Evolutionary conservation across 1,284 basidiomycete species (phyloP), one percentile per base, ranked within the genome.

Genomic region (Moniliophthora roreri): DNA sequence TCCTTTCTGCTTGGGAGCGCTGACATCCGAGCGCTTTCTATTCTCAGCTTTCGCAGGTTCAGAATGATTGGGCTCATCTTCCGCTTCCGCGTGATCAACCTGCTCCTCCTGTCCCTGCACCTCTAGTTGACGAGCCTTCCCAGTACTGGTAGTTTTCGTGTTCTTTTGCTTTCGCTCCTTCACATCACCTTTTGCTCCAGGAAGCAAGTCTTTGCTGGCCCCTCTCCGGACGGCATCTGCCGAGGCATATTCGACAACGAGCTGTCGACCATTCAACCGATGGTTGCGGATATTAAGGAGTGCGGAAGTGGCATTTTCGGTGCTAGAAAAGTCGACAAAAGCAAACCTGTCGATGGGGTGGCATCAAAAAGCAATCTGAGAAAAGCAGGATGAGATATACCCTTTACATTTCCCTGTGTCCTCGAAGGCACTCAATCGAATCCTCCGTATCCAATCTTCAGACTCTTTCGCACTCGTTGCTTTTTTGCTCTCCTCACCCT

Each of bases 361-460:
- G n/a, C n/a, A n/a, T n/a, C n/a, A n/a, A n/a, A 65, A 4, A 41
- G 20, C 38, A 18, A 18, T 44, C 46, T 38, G 26, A 44, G 36
- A 37, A 23, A 37, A 51, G 20, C 16, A 38, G 40, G 34, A 15
- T 40, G 16, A 48, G 28, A 42, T 39, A 38, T 66, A 97, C 91
- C 96, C 96, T 80, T 98, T 99, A 72, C 96, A 98, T 57, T 87
- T 77, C 5, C 94, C 94, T 51, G 83, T 90, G 68, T 98, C 96
- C 68, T 98, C 93, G 61, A 99, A 99, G 15, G 94, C 95, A 1
- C 93, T 95, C 79, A 99, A 80, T 3, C 96, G 85, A 24, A 98
- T 78, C 67, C 95, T 95, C 57, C 91, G 82, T 71, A 98, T 85
- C 69, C 93, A 95, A 49, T 70, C 69, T 57, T 81, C 79, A 41